Conservation (phyloP, 2,329 filamentous ascomycete species). For the Venturia oleaginea region DNA sequence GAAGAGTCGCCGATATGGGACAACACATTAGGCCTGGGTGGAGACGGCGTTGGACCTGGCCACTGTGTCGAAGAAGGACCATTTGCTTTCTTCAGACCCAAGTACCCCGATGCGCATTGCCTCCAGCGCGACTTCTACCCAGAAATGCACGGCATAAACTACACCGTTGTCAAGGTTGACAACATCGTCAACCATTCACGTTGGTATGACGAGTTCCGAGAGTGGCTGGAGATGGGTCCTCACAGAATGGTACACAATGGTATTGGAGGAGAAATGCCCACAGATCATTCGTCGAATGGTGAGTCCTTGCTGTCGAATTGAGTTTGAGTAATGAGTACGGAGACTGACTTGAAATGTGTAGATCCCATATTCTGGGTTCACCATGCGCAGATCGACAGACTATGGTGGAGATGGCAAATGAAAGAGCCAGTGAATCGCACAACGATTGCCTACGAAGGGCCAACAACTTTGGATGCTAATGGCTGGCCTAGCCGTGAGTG, state of each 20-base stretch:
- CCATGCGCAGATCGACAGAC: constrained; percentile 13
- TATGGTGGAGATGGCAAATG: constrained; percentile 13
- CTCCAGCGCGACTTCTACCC: constrained; percentile 3
- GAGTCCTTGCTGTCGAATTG: neutral
- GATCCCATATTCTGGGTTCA: constrained; percentile 14
- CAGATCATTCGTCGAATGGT: constrained; percentile 7
- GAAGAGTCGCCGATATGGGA: constrained; percentile 7
- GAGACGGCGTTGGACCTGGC: neutral
- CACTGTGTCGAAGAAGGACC: constrained; percentile 1
- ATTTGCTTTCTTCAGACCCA: neutral
- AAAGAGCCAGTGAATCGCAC: constrained; percentile 9
- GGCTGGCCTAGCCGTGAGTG: neutral
- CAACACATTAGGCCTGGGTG: neutral
- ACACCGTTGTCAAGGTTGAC: neutral
- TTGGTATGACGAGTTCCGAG: neutral
- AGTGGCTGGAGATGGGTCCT: neutral
- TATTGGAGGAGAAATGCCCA: constrained; percentile 6
- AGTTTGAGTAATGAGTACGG: neutral
- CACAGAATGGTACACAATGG: constrained; percentile 5
- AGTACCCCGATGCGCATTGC: constrained; percentile 5
- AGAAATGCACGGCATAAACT: constrained; percentile 5
- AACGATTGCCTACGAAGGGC: neutral
- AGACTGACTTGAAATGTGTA: neutral
- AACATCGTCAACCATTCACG: neutral
- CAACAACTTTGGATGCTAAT: neutral